phyloP scores from a whole-genome alignment of 176 grass and related monocot genomes.

The Chloris gayana region DNA sequence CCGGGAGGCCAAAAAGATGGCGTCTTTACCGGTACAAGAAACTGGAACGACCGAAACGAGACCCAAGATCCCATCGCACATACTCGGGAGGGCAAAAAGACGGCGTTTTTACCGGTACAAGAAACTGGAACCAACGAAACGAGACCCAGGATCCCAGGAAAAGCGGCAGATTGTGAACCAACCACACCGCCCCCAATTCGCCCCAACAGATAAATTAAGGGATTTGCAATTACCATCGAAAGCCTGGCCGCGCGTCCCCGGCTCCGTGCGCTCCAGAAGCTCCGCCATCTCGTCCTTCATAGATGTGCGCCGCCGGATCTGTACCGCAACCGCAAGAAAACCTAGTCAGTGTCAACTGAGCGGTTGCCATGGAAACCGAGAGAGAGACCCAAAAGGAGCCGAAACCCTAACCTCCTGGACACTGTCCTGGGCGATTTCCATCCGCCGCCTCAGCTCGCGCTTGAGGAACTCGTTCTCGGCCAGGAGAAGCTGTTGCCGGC shows the following conservation, averaged over 20 bases:
- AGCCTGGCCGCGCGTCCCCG: neutral
- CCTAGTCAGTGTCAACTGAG: conserved; percentile 5
- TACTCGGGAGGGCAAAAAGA: neutral
- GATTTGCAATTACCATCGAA: conserved; percentile 25
- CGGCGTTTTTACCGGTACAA: neutral
- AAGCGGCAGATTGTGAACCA: neutral
- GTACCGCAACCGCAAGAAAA: neutral
- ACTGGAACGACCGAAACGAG: neutral
- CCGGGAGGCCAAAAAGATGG: too few relatives aligned
- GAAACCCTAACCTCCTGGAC: conserved; percentile 23
- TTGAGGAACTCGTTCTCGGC: conserved; percentile 41
- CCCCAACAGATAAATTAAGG: neutral
- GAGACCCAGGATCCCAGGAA: neutral
- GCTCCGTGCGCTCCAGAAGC: conserved; percentile 38
- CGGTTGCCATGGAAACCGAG: neutral
- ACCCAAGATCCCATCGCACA: too few relatives aligned
- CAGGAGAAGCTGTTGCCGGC: conserved; percentile 37
- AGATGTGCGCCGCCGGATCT: conserved; percentile 31
- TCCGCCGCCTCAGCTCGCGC: conserved; percentile 11
- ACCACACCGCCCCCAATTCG: neutral
- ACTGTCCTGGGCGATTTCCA: conserved; percentile 5
- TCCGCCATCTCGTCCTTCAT: conserved; percentile 23
- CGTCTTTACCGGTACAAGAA: neutral
- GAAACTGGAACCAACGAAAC: neutral
- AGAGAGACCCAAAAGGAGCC: neutral